Evolutionary conservation across 805 yeast species (phyloP).

Genomic region (Hemisphaericaspora nanyangensis): DNA sequence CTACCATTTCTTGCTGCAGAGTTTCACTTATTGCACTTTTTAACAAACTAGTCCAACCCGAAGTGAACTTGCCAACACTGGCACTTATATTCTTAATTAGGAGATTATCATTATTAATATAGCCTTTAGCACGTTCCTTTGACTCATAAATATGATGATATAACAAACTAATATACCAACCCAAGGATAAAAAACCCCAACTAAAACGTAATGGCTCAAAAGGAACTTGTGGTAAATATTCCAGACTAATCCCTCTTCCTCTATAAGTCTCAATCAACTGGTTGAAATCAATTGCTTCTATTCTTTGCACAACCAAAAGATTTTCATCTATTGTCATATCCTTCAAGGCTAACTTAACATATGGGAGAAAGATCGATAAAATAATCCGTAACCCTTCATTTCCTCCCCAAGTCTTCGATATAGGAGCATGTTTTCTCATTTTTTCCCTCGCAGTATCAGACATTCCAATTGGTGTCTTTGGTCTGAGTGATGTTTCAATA

Average conservation of each 20-base stretch:
- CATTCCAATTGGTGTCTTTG: slow-evolving; percentile 59
- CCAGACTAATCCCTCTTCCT: slow-evolving; percentile 29
- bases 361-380: slow-evolving; percentile 36
- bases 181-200: slow-evolving; percentile 64
- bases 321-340: slow-evolving; percentile 20
- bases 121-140: slow-evolving; percentile 15
- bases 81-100: slow-evolving; percentile 39
- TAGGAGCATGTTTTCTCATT: slow-evolving; percentile 45
- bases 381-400: slow-evolving; percentile 44
- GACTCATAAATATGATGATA: slow-evolving; percentile 54
- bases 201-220: slow-evolving; percentile 43
- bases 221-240: slow-evolving; percentile 39
- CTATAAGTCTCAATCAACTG: slow-evolving; percentile 16
- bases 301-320: slow-evolving; percentile 33
- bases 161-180: slow-evolving; percentile 70
- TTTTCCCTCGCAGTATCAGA: slow-evolving; percentile 53
- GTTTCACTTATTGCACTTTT: slow-evolving; percentile 8
- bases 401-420: slow-evolving; percentile 57
- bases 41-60: slow-evolving; percentile 35
- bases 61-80: slow-evolving; percentile 35
- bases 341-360: slow-evolving; percentile 24
- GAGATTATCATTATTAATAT: slow-evolving; percentile 22
- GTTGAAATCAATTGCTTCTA: slow-evolving; percentile 35
- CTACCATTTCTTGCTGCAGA: slow-evolving; percentile 7
- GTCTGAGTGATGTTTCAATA: slow-evolving; percentile 42